phyloP scores from a whole-genome alignment of 225 moss, liverwort and hornwort genomes.

The Antitrichia curtipendula region DNA sequence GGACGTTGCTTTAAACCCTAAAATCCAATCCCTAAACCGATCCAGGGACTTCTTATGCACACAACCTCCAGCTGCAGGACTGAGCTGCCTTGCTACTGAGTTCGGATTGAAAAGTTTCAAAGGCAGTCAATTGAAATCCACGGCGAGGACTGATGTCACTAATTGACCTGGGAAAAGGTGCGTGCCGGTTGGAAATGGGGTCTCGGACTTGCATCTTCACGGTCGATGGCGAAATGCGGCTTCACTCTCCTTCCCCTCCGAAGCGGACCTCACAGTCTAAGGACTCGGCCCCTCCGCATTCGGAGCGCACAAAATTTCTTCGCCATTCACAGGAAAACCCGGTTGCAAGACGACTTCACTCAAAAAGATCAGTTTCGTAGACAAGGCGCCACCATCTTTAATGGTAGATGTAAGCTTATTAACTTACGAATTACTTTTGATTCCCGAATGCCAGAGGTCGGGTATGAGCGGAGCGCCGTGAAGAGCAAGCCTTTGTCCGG shows the following conservation, averaged over 20 bases:
- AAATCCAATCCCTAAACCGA: neutral
- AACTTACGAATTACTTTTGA: neutral
- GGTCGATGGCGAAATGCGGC: neutral
- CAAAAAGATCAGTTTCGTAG: neutral
- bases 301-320: neutral
- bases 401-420: neutral
- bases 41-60: neutral
- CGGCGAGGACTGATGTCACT: neutral
- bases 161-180: neutral
- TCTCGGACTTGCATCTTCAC: neutral
- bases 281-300: neutral
- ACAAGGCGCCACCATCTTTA: neutral
- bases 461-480: too few relatives aligned
- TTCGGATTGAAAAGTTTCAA: neutral
- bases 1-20: neutral
- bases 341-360: neutral
- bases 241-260: neutral
- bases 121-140: neutral
- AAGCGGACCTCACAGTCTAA: neutral
- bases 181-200: neutral
- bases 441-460: too few relatives aligned
- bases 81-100: neutral
- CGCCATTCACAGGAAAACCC: neutral
- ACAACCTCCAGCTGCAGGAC: neutral
- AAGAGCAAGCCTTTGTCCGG: too few relatives aligned